phyloP scores from a whole-genome alignment of 768 basidiomycete genomes.

The Kwoniella europaea region DNA sequence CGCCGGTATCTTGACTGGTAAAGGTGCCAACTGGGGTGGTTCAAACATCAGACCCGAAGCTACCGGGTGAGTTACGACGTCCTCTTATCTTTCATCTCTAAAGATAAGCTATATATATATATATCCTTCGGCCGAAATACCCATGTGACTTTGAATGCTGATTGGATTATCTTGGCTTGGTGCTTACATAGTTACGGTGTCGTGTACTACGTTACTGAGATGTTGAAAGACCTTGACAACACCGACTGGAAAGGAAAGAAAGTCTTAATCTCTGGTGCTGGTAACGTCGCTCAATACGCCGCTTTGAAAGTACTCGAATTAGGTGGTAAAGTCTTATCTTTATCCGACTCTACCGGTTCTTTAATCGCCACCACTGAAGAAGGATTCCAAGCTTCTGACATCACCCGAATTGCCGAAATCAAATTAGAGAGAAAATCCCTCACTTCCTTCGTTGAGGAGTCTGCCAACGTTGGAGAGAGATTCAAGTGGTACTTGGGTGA shows the following conservation, averaged over 20 bases:
- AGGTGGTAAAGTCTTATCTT: conserved; percentile 71
- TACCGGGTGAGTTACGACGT: conserved; percentile 39
- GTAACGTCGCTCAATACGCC: conserved; percentile 76
- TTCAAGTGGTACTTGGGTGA: conserved; percentile 61
- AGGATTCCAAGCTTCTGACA: conserved; percentile 67
- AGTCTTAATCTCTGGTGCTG: conserved; percentile 64
- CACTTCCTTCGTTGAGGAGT: conserved; percentile 38
- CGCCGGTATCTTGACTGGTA: conserved; percentile 71
- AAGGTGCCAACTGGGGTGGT: conserved; percentile 73
- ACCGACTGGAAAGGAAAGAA: conserved; percentile 63
- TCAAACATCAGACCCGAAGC: conserved; percentile 74
- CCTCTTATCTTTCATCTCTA: background rate
- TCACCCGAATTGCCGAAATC: conserved; percentile 59
- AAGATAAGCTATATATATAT: background rate
- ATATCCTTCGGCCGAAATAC: background rate
- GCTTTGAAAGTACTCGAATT: conserved; percentile 78
- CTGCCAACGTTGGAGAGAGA: conserved; percentile 59
- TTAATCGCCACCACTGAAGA: conserved; percentile 64
- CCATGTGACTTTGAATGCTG: too few relatives aligned
- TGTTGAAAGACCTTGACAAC: conserved; percentile 67
- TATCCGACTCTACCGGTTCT: conserved; percentile 76
- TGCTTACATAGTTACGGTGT: conserved; percentile 69
- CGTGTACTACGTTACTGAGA: conserved; percentile 76
- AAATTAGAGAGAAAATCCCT: conserved; percentile 56
- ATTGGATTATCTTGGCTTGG: conserved; percentile 57